Conservation (phyloP, 345 rosid genomes). For the Eutrema yunnanense region DNA sequence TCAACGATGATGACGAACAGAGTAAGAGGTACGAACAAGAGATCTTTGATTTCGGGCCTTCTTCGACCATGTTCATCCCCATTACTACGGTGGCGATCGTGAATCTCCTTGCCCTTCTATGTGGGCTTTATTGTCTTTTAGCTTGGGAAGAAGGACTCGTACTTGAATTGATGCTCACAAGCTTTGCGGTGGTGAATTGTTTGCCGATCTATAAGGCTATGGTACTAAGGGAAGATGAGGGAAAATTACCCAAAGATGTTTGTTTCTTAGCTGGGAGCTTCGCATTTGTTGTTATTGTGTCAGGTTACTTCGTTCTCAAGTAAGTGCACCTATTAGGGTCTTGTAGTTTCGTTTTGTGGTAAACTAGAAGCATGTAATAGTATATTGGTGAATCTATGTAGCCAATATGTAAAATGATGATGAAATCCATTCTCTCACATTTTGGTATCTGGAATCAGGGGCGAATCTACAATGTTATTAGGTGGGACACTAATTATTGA, state of each 20-base stretch:
- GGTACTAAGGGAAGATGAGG: slow-evolving; percentile 51
- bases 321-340: not conserved
- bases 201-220: slow-evolving; percentile 59
- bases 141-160: slow-evolving; percentile 20
- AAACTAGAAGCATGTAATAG: not conserved
- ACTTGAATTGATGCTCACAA: slow-evolving; percentile 37
- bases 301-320: slow-evolving; percentile 25
- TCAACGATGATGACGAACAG: slow-evolving; percentile 44
- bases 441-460: too few relatives aligned
- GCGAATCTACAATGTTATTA: too few relatives aligned
- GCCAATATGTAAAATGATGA: not conserved
- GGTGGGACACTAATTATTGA: too few relatives aligned
- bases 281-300: slow-evolving; percentile 20
- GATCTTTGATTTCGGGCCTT: slow-evolving; percentile 51
- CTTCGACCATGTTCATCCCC: slow-evolving; percentile 50
- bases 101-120: slow-evolving; percentile 20
- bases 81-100: slow-evolving; percentile 39
- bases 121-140: not conserved
- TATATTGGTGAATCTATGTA: not conserved
- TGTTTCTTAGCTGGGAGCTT: slow-evolving; percentile 28
- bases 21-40: slow-evolving; percentile 51
- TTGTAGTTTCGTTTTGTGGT: not conserved
- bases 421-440: not conserved
- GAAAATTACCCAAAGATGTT: slow-evolving; percentile 30
- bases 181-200: slow-evolving; percentile 41